phyloP scores from a whole-genome alignment of 352 stramenopile species.

The Phytophthora citrophthora region DNA sequence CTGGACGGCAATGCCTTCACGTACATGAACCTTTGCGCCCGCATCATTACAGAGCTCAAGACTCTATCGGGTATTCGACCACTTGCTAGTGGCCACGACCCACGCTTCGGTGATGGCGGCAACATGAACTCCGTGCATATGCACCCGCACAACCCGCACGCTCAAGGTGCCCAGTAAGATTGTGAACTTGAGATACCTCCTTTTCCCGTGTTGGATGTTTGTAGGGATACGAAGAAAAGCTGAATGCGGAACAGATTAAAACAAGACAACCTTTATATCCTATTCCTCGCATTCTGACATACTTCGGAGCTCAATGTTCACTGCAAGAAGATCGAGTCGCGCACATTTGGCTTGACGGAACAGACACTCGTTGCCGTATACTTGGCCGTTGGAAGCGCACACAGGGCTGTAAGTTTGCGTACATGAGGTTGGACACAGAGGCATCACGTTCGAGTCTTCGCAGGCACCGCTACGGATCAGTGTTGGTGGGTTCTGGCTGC shows the following conservation, averaged over 20 bases:
- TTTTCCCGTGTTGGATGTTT: slow-evolving; percentile 24
- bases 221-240: slow-evolving; percentile 20
- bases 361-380: slow-evolving; percentile 64
- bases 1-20: slow-evolving; percentile 97
- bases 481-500: slow-evolving; percentile 20
- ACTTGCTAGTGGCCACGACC: slow-evolving; percentile 53
- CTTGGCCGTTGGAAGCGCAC: slow-evolving; percentile 53
- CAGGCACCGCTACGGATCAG: slow-evolving; percentile 41
- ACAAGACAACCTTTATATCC: slow-evolving; percentile 20
- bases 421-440: slow-evolving; percentile 44
- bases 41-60: slow-evolving; percentile 99
- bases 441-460: slow-evolving; percentile 21
- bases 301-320: slow-evolving; percentile 25
- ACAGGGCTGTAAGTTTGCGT: slow-evolving; percentile 48
- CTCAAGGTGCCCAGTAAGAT: slow-evolving; percentile 26
- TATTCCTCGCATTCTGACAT: slow-evolving; percentile 21
- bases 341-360: slow-evolving; percentile 59
- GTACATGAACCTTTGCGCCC: slow-evolving; percentile 99
- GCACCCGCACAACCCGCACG: slow-evolving; percentile 46
- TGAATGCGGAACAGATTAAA: slow-evolving; percentile 21
- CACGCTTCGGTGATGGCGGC: slow-evolving; percentile 55
- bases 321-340: slow-evolving; percentile 23
- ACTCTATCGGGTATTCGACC: slow-evolving; percentile 88
- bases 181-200: slow-evolving; percentile 1
- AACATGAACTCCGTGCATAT: slow-evolving; percentile 63